Conservation (phyloP, 2,329 filamentous ascomycete species). For the Colletotrichum navitas region DNA sequence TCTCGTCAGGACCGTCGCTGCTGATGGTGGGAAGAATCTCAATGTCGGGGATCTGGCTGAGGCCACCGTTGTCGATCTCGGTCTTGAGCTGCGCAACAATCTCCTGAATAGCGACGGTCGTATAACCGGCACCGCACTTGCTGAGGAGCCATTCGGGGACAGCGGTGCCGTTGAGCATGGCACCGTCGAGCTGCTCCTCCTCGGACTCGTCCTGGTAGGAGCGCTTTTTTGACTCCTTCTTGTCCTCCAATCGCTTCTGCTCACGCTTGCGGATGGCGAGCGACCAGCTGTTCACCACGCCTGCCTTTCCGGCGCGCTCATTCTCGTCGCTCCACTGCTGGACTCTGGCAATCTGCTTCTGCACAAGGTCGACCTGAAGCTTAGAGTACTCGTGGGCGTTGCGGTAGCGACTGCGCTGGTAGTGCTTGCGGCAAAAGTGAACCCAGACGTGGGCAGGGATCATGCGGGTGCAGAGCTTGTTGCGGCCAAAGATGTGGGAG, state of each 20-base stretch:
- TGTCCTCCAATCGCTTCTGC: conserved; percentile 65
- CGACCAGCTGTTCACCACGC: conserved; percentile 70
- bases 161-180: conserved; percentile 53
- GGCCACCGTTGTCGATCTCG: conserved; percentile 57
- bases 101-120: conserved; percentile 59
- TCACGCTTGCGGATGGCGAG: conserved; percentile 75
- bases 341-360: conserved; percentile 72
- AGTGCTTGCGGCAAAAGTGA: conserved; percentile 84
- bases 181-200: conserved; percentile 51
- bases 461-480: conserved; percentile 80
- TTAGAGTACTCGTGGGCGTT: conserved; percentile 71
- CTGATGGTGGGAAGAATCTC: conserved; percentile 70
- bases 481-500: conserved; percentile 85
- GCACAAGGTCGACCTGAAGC: conserved; percentile 73
- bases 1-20: conserved; percentile 49
- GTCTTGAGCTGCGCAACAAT: conserved; percentile 61
- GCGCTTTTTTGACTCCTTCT: conserved; percentile 52
- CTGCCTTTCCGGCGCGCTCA: conserved; percentile 50
- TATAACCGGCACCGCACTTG: conserved; percentile 61
- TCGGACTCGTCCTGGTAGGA: conserved; percentile 44
- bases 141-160: conserved; percentile 64
- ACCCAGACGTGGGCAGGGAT: conserved; percentile 81
- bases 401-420: conserved; percentile 81
- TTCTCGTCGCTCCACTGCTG: conserved; percentile 72
- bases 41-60: conserved; percentile 67